Percentiles rank a stretch among this genome's conserved stretches.
These are phyloP conservation scores for Oidiodendron maius DNA, from an alignment of 495 filamentous ascomycete species.

Conservation along the genomic window DNA sequence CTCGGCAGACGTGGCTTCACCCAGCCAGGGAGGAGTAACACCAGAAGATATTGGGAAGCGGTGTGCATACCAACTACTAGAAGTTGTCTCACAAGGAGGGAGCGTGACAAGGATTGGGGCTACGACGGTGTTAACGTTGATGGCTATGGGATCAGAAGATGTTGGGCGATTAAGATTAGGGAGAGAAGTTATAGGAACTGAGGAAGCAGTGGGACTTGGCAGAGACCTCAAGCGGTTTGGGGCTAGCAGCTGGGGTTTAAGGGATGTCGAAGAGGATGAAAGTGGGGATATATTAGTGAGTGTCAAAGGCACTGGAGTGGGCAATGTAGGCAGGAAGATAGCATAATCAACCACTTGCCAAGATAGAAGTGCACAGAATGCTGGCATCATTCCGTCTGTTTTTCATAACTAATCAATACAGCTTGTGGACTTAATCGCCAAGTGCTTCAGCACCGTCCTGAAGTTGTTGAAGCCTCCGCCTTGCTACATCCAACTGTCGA, in stretches of 20 bases:
- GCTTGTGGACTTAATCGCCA: neutral
- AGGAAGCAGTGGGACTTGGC: slow-evolving; percentile 70
- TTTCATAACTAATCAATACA: slow-evolving; percentile 1
- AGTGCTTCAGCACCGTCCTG: slow-evolving; percentile 12
- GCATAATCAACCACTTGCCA: slow-evolving; percentile 42
- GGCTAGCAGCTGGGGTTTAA: slow-evolving; percentile 78
- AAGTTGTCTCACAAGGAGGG: slow-evolving; percentile 74
- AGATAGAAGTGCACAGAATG: slow-evolving; percentile 11
- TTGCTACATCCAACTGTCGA: slow-evolving; percentile 15
- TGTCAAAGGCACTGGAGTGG: slow-evolving; percentile 88
- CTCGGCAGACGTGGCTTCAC: slow-evolving; percentile 78
- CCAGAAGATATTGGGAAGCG: slow-evolving; percentile 87
- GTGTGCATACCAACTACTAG: slow-evolving; percentile 84
- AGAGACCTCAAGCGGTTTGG: slow-evolving; percentile 84
- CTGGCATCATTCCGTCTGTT: neutral
- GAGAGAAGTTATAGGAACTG: slow-evolving; percentile 73
- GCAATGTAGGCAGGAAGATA: slow-evolving; percentile 92
- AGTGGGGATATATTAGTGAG: slow-evolving; percentile 74
- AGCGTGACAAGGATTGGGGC: slow-evolving; percentile 67
- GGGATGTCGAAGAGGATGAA: slow-evolving; percentile 62
- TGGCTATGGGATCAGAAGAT: slow-evolving; percentile 87
- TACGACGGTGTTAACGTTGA: slow-evolving; percentile 70
- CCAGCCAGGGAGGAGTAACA: slow-evolving; percentile 70
- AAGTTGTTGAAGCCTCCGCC: slow-evolving; percentile 14
- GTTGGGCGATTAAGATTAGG: slow-evolving; percentile 51